Base-by-base conservation (phyloP, 352 stramenopile species). In the Globisporangium viniferum region DNA sequence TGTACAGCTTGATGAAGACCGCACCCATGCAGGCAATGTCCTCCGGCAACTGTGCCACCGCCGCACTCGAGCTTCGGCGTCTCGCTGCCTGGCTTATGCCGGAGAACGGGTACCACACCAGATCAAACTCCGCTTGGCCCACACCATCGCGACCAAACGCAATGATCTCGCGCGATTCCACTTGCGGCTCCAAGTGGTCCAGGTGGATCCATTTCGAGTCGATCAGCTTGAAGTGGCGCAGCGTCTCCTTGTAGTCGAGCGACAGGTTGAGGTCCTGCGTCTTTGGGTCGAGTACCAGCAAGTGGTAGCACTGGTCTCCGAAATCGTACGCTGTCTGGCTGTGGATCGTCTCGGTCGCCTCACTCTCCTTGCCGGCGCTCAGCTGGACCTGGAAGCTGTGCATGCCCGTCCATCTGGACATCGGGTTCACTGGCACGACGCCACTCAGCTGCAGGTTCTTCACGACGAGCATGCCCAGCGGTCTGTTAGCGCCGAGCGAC, bases 171-270 rank as follows among this genome's bases (percentile, higher is more conserved):
- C 66, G 73, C 14, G 76, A 78, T 8, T 69, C 62, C 14, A 71
- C 54, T 44, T 73, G 71, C 44, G 70, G 68, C 39, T 73, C 67
- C 12, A 83, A 46, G 54, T 83, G 76, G 31, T 81, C 76, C 35
- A 83, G 36, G 46, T 79, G 76, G 72, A 83, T 81, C 72, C 67
- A 83, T 66, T 83, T 83, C 48, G 74, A 73, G 59, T 83, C 76
- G 54, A 81, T 79, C 39, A 66, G 62, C 46, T 64, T 67, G n/a
- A 69, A 67, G 31, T 70, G 51, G 14, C 67, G 66, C 49, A 83
- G 66, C 33, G 74, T 70, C 62, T 83, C 76, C 31, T 79, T 78
- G 72, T 76, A 79, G 53, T 79, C 70, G 4, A 83, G 70, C 35
- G 74, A 63, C 35, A 83, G 53, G 53, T 72, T 79, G 33, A 83